Base-by-base conservation (phyloP, 1,284 basidiomycete species). In the Coniferiporia weirii region DNA sequence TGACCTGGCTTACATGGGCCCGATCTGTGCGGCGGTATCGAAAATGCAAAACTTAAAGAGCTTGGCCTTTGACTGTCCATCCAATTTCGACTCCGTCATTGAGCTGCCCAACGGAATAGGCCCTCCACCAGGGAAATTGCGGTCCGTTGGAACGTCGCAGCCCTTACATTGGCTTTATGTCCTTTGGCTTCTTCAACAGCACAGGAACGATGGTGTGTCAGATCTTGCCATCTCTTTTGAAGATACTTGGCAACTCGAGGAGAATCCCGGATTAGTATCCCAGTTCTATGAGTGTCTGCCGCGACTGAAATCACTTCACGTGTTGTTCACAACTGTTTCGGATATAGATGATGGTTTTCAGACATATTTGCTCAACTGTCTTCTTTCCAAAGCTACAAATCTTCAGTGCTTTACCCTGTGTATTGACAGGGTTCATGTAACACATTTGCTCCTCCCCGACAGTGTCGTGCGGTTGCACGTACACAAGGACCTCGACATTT, bases 51-150 rank as follows among this genome's bases (percentile, higher is more conserved):
- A 17, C 20, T 32, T 58, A 2, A 52, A 58, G 22, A 58, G 50
- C 35, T 52, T 58, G 50, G 50, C 52, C 20, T 12, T 58, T 40
- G 49, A 58, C 34, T 32, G n/a, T 22, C 20, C 35, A 15, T 9
- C 15, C 13, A 10, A 12, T 15, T 12, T 27, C 10, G 19, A 19
- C 13, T 15, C 17, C 19, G 38, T n/a, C 2, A 13, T 19, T 34
- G 17, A 32, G 2, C 4, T 32, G 22, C 48, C 51, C 15, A 22
- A 22, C 6, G n/a, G 13, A 10, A 7, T 57, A 32, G 36, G 50
- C n/a, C 36, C 49, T 12, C 56, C n/a, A n/a, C n/a, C 56, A 17
- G 43, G 8, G 40, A 27, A 12, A 19, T 35, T 57, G 17, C n/a
- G 43, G 13, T 50, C 56, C 4, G 38, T 57, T 40, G 56, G 48